phyloP scores from a whole-genome alignment of 2,329 filamentous ascomycete genomes.

The Phyllosticta ampelicida region DNA sequence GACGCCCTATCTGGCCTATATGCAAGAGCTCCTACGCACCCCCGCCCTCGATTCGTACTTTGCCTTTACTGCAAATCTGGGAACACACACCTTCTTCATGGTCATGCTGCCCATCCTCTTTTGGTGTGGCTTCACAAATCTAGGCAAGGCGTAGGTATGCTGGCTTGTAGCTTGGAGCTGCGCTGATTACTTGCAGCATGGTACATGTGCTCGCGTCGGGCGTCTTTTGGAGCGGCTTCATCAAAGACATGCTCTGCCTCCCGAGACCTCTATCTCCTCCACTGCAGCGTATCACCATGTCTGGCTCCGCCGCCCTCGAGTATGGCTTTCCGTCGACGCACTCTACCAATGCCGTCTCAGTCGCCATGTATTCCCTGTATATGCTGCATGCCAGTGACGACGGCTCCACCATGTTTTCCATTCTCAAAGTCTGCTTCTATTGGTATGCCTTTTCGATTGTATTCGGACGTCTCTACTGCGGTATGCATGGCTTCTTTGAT shows the following conservation, averaged over 20 bases:
- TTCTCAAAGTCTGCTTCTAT: constrained; percentile 61
- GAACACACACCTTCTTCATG: constrained; percentile 99
- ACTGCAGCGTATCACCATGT: constrained; percentile 92
- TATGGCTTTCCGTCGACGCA: constrained; percentile 97
- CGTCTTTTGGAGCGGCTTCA: constrained; percentile 66
- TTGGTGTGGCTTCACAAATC: constrained; percentile 81
- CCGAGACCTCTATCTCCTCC: constrained; percentile 87
- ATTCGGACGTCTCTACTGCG: constrained; percentile 85
- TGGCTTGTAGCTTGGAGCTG: constrained; percentile 6
- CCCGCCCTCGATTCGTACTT: constrained; percentile 92
- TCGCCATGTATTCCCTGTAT: constrained; percentile 73
- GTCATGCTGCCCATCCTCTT: constrained; percentile 86
- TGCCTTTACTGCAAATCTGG: constrained; percentile 88
- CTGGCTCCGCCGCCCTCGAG: constrained; percentile 83
- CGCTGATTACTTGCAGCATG: constrained; percentile 18
- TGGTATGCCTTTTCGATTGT: constrained; percentile 85
- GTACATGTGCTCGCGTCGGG: constrained; percentile 54
- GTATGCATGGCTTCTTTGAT: constrained; percentile 96
- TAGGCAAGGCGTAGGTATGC: constrained; percentile 70
- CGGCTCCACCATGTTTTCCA: constrained; percentile 46
- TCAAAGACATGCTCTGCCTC: constrained; percentile 89
- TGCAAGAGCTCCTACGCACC: constrained; percentile 71
- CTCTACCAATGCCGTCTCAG: constrained; percentile 91
- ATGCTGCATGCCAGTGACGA: constrained; percentile 57
- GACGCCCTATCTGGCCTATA: constrained; percentile 81